Conservation (phyloP, 78 protist genomes). For the Dictyostelium brefeldianum region DNA sequence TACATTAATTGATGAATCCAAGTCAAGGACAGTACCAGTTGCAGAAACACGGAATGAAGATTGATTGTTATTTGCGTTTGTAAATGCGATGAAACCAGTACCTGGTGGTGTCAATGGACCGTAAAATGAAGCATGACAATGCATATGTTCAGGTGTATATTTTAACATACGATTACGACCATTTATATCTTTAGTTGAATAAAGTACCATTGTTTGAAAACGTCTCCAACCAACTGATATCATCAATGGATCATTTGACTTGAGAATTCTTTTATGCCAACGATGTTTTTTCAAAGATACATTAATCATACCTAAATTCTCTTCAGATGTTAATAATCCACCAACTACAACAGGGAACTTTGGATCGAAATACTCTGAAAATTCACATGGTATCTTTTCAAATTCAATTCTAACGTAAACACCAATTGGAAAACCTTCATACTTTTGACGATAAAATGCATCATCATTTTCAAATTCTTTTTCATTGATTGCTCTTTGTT, state of each 20-base stretch:
- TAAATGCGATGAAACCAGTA: slow-evolving; percentile 89
- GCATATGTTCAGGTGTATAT: slow-evolving; percentile 99
- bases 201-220: slow-evolving; percentile 95
- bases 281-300: slow-evolving; percentile 97
- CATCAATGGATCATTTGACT: slow-evolving; percentile 98
- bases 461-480: slow-evolving; percentile 88
- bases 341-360: slow-evolving; percentile 95
- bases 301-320: slow-evolving; percentile 90
- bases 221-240: slow-evolving; percentile 99
- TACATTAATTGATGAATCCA: slow-evolving; percentile 85
- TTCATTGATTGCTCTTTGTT: slow-evolving; percentile 74
- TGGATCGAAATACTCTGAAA: slow-evolving; percentile 93
- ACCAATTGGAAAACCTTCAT: slow-evolving; percentile 91
- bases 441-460: slow-evolving; percentile 26
- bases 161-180: slow-evolving; percentile 95
- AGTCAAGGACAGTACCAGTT: slow-evolving; percentile 96
- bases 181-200: slow-evolving; percentile 89
- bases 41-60: slow-evolving; percentile 94
- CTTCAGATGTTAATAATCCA: slow-evolving; percentile 95
- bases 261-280: slow-evolving; percentile 96
- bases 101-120: slow-evolving; percentile 94
- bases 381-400: slow-evolving; percentile 95
- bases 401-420: slow-evolving; percentile 96
- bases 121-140: slow-evolving; percentile 96
- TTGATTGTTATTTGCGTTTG: slow-evolving; percentile 18